Percentiles rank a stretch among this genome's conserved stretches.
Conservation (phyloP, 2,329 filamentous ascomycete species). For the Chaetomium sp. region DNA sequence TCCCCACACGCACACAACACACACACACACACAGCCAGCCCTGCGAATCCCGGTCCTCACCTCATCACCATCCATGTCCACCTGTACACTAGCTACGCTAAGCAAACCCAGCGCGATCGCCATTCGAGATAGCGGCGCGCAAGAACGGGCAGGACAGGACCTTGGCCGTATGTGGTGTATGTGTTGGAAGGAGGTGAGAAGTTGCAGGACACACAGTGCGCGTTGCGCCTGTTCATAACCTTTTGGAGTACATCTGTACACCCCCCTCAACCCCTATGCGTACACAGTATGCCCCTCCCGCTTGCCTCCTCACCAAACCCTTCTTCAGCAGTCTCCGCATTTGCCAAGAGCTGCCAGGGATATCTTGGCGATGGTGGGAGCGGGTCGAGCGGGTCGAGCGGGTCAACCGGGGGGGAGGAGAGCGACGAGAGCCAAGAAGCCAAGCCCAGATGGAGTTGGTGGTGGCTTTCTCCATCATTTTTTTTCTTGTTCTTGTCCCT, state of each 20-base stretch:
- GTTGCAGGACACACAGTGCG: constrained; percentile 7
- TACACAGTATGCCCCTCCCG: too few relatives aligned
- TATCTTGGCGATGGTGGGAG: neutral
- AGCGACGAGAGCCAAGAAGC: neutral
- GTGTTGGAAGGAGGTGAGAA: too few relatives aligned
- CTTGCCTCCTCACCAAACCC: neutral
- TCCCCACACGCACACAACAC: neutral
- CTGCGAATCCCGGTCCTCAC: neutral
- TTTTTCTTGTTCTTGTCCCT: neutral
- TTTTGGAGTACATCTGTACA: neutral
- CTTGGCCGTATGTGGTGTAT: neutral
- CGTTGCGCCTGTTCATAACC: neutral
- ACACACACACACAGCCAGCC: neutral
- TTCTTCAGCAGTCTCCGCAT: neutral
- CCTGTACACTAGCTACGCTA: too few relatives aligned
- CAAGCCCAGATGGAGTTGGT: neutral
- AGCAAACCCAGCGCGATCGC: neutral
- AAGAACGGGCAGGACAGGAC: neutral
- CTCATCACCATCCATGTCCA: too few relatives aligned
- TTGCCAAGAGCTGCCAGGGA: neutral
- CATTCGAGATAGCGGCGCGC: neutral
- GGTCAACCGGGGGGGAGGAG: neutral
- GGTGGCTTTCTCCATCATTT: constrained; percentile 1
- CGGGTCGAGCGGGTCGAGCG: neutral
- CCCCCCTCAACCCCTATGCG: too few relatives aligned